A percentile compares a stretch with the other conserved stretches of the same genome.
Conservation (phyloP, 2,329 filamentous ascomycete species). For the Diaporthe amygdali region DNA sequence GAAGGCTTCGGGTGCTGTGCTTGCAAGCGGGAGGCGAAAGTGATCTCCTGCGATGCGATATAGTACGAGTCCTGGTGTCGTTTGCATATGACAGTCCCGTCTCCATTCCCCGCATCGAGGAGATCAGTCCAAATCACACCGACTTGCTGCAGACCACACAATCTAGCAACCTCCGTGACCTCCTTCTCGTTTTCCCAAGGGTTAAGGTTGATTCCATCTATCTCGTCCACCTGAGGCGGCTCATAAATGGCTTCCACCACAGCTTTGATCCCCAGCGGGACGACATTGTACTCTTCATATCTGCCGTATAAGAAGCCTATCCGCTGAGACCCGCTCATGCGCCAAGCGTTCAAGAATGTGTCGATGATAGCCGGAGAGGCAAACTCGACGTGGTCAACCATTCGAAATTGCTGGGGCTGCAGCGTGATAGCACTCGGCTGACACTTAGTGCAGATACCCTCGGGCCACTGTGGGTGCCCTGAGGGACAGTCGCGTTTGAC, state of each 20-base stretch:
- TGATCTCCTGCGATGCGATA: constrained; percentile 89
- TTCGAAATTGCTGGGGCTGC: constrained; percentile 91
- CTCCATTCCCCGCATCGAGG: constrained; percentile 77
- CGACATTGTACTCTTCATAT: constrained; percentile 89
- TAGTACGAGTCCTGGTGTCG: constrained; percentile 95
- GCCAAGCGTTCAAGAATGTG: constrained; percentile 90
- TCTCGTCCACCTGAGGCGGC: constrained; percentile 86
- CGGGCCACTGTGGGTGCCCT: constrained; percentile 91
- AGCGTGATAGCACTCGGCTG: constrained; percentile 96
- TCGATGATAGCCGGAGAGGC: constrained; percentile 84
- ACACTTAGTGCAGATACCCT: constrained; percentile 97
- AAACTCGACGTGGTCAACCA: constrained; percentile 99
- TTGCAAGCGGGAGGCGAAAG: constrained; percentile 87
- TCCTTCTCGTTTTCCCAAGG: constrained; percentile 86
- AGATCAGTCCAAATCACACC: constrained; percentile 96
- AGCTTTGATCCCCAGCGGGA: constrained; percentile 92
- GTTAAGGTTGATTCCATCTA: constrained; percentile 84
- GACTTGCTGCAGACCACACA: constrained; percentile 86
- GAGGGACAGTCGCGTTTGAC: constrained; percentile 90
- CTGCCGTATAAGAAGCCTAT: constrained; percentile 90
- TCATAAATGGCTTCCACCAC: constrained; percentile 98
- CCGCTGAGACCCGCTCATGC: constrained; percentile 81
- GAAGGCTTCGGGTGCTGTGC: constrained; percentile 86
- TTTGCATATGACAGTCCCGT: constrained; percentile 92
- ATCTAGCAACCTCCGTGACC: constrained; percentile 77